These are phyloP conservation scores for Penicillium rolfsii DNA, from an alignment of 2,329 filamentous ascomycete species.

Conservation along the genomic window DNA sequence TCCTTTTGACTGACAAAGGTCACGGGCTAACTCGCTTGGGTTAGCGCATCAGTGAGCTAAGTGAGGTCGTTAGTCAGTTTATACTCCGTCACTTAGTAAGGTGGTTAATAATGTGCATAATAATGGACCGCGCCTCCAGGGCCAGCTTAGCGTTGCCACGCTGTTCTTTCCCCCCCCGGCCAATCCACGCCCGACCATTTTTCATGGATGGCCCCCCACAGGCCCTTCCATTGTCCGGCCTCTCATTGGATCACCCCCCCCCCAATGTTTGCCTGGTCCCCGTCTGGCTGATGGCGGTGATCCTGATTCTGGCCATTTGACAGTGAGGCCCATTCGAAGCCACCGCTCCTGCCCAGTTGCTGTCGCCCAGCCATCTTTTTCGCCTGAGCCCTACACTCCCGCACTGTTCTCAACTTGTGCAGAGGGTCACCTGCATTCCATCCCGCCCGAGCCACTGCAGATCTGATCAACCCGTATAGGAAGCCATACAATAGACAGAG, in stretches of 20 bases:
- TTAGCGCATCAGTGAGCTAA: no score
- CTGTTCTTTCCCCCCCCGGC: constrained; percentile 9
- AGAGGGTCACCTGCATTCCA: constrained; percentile 17
- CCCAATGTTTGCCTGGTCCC: neutral
- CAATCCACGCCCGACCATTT: constrained; percentile 6
- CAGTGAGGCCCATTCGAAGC: neutral
- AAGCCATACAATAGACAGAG: neutral
- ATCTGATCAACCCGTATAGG: neutral
- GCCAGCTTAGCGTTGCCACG: constrained; percentile 9
- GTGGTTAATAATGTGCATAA: neutral
- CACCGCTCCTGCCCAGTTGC: neutral
- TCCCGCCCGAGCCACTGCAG: neutral
- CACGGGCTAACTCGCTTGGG: no score
- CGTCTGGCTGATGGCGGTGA: neutral
- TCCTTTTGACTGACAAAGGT: no score
- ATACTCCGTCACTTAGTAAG: no score
- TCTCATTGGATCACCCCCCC: constrained; percentile 11
- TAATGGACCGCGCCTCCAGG: neutral
- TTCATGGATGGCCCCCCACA: neutral
- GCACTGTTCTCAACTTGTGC: constrained; percentile 10
- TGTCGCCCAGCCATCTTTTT: neutral
- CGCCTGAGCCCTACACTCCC: neutral
- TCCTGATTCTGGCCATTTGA: neutral
- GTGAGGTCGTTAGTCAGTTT: no score
- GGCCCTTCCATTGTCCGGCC: constrained; percentile 2